Evolutionary conservation across 2,329 filamentous ascomycete species (phyloP), one percentile per base, ranked within the genome.

Genomic region (Claviceps monticola): DNA sequence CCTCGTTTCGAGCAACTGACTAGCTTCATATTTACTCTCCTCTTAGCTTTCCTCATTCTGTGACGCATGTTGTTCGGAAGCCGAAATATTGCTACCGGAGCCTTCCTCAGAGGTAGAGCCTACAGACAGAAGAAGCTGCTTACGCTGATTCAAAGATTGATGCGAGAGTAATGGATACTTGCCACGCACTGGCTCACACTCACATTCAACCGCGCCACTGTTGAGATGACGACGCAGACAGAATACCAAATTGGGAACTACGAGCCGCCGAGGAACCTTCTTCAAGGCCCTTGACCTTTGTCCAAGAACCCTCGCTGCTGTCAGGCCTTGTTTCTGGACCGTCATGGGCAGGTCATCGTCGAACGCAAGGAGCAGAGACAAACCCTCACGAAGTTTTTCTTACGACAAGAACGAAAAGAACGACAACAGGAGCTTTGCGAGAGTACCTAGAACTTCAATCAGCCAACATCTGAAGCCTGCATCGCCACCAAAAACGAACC

Each of bases 401-500:
- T 36, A 64, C 63, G 48, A 62, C 60, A 36, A 60, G 57, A 50
- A 48, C 8, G n/a, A n/a, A n/a, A n/a, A n/a, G n/a, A n/a, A n/a
- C n/a, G n/a, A n/a, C n/a, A n/a, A 11, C 29, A 34, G 11, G 9
- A 34, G 14, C 9, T 39, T n/a, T 17, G 46, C 23, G 19, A 52
- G 23, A 16, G 45, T 21, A 4, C 19, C 14, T 16, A 50, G 26
- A 13, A 44, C 17, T 38, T 4, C 42, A 23, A 16, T 3, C 14
- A 23, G 41, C 6, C 39, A 57, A 37, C 56, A 54, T 13, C 54
- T 67, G 16, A 61, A 57, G 26, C 65, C 64, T 37, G 64, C 65
- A 4, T 66, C 64, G 3, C 64, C 64, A 6, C 65, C 65, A 5
- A 64, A 60, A 46, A 55, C 55, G 5, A 68, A 65, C 51, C 65